Conservation (phyloP, 2,329 filamentous ascomycete species). For the Dendrostoma leiphaemia region DNA sequence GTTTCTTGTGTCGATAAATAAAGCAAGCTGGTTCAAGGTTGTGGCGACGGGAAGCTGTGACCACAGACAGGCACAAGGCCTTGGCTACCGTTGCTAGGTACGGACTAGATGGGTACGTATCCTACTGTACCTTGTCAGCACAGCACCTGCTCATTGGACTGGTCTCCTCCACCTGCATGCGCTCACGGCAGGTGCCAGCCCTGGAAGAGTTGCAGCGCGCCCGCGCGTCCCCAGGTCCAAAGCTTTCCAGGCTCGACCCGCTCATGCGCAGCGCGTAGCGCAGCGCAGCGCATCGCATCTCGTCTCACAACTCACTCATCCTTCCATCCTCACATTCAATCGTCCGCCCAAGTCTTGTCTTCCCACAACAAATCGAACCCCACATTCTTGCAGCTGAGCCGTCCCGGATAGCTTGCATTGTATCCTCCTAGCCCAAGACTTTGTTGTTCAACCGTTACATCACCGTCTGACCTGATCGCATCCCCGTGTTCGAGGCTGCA, state of each 20-base stretch:
- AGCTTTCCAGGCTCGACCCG: constrained; percentile 3
- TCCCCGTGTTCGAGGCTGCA: not conserved
- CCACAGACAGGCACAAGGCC: no score
- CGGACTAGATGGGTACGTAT: no score
- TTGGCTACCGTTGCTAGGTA: no score
- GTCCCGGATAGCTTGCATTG: constrained; percentile 17
- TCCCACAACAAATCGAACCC: constrained; percentile 34
- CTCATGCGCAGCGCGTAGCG: not conserved
- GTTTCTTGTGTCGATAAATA: no score
- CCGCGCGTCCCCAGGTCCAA: not conserved
- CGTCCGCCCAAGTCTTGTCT: constrained; percentile 24
- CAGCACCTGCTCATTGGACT: no score
- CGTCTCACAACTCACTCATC: constrained; percentile 24
- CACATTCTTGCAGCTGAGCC: constrained; percentile 31
- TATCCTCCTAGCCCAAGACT: constrained; percentile 7
- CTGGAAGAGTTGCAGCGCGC: no score
- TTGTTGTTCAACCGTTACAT: not conserved
- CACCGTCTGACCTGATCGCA: not conserved
- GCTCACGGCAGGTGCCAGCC: no score
- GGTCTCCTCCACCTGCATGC: no score
- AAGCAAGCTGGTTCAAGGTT: no score
- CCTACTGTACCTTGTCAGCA: no score
- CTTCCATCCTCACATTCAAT: no score
- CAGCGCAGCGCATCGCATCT: not conserved
- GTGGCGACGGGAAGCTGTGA: no score